A percentile compares a stretch with the other conserved stretches of the same genome.
Conservation (phyloP, 352 stramenopile species). For the Phytopythium aichiense region DNA sequence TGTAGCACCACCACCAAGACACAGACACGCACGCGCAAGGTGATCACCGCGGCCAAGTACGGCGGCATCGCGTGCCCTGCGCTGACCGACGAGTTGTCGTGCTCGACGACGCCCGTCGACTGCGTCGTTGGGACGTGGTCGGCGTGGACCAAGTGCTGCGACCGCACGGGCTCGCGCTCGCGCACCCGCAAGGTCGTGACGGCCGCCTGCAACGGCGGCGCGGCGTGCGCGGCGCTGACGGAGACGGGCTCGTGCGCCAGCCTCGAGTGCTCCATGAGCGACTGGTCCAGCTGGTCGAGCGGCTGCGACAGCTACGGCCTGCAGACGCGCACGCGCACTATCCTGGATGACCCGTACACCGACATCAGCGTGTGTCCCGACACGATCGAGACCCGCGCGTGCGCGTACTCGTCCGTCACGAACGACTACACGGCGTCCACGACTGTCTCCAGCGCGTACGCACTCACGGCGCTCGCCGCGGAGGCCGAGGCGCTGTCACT, state of each 20-base stretch:
- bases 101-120: constrained; percentile 30
- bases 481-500: constrained; percentile 25
- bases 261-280: constrained; percentile 42
- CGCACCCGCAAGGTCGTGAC: constrained; percentile 38
- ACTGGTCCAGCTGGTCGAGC: constrained; percentile 46
- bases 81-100: constrained; percentile 32
- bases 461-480: constrained; percentile 10
- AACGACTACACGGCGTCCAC: constrained; percentile 23
- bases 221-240: constrained; percentile 30
- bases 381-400: constrained; percentile 23
- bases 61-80: constrained; percentile 35
- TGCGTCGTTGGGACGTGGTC: constrained; percentile 47
- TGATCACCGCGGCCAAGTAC: constrained; percentile 26
- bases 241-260: constrained; percentile 31
- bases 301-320: constrained; percentile 38
- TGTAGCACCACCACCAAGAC: constrained; percentile 27
- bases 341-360: constrained; percentile 39
- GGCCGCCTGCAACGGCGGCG: constrained; percentile 25
- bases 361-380: constrained; percentile 16
- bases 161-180: constrained; percentile 24
- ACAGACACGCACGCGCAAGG: constrained; percentile 24
- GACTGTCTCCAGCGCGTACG: not conserved
- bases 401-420: constrained; percentile 27
- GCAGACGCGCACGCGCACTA: constrained; percentile 31
- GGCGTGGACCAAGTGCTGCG: constrained; percentile 41